A percentile compares a stretch with the other conserved stretches of the same genome.
Evolutionary conservation across 371 early-diverging fungal genomes (phyloP).

Genomic region (Actinomortierella wolfii): DNA sequence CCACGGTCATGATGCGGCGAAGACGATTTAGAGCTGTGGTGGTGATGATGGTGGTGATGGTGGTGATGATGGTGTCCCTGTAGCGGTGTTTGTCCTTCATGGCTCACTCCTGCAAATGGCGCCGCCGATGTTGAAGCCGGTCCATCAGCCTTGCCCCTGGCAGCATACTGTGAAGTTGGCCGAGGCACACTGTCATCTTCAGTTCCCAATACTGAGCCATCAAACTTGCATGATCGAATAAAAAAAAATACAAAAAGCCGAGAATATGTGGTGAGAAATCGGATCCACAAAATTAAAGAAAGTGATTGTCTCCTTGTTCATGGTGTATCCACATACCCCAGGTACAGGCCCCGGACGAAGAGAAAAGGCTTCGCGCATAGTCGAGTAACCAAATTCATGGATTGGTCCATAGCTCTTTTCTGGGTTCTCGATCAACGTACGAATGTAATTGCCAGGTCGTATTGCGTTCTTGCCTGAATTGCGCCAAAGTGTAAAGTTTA

Average conservation of each 20-base stretch:
- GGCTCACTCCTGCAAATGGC: slow-evolving; percentile 5
- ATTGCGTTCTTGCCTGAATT: slow-evolving; percentile 44
- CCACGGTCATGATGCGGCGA: slow-evolving; percentile 34
- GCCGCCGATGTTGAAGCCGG: slow-evolving; percentile 16
- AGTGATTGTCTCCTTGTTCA: too few relatives aligned
- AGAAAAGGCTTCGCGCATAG: slow-evolving; percentile 55
- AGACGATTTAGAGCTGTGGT: slow-evolving; percentile 32
- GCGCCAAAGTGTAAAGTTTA: too few relatives aligned
- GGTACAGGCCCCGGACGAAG: slow-evolving; percentile 63
- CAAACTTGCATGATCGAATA: slow-evolving; percentile 49
- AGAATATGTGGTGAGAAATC: too few relatives aligned
- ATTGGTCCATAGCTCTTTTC: slow-evolving; percentile 41
- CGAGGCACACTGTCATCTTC: slow-evolving; percentile 47
- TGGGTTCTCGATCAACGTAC: slow-evolving; percentile 32
- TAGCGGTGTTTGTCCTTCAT: slow-evolving; percentile 6
- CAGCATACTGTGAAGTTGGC: slow-evolving; percentile 15
- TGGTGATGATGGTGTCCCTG: slow-evolving; percentile 25
- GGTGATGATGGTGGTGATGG: slow-evolving; percentile 11
- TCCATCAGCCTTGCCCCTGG: slow-evolving; percentile 9
- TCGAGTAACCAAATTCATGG: slow-evolving; percentile 30
- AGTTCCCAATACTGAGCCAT: slow-evolving; percentile 57
- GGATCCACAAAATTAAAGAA: too few relatives aligned
- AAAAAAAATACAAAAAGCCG: neutral
- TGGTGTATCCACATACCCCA: slow-evolving; percentile 48
- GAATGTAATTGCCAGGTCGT: slow-evolving; percentile 40